Evolutionary conservation across 2,329 filamentous ascomycete genomes (phyloP).

Genomic region (Aureobasidium sp.): DNA sequence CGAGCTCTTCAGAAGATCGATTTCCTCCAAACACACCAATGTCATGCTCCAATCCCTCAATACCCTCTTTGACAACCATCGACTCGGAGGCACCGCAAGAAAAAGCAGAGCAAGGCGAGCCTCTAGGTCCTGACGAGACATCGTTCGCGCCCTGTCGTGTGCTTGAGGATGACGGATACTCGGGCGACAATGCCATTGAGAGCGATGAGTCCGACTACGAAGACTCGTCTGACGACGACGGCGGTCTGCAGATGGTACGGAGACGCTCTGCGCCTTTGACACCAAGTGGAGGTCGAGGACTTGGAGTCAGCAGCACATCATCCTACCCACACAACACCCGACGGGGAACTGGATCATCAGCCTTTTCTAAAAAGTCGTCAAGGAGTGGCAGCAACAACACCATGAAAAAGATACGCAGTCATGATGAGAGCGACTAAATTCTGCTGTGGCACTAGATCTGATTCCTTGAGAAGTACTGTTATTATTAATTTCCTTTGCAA

Average conservation of each 20-base stretch:
- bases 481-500: constrained; percentile 3
- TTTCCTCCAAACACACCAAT: constrained; percentile 43
- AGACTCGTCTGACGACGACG: constrained; percentile 32
- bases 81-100: constrained; percentile 27
- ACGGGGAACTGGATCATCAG: constrained; percentile 26
- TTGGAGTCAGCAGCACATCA: constrained; percentile 29
- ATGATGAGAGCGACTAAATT: constrained; percentile 8
- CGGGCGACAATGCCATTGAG: constrained; percentile 36
- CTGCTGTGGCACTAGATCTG: neutral
- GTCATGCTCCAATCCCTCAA: constrained; percentile 45
- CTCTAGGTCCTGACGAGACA: neutral
- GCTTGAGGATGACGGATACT: constrained; percentile 28
- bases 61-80: constrained; percentile 44
- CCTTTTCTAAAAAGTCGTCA: constrained; percentile 33
- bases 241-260: constrained; percentile 33
- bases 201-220: constrained; percentile 37
- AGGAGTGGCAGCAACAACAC: constrained; percentile 45
- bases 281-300: constrained; percentile 20
- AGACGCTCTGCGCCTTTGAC: constrained; percentile 22
- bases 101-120: neutral
- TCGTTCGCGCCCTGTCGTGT: neutral
- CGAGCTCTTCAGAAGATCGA: constrained; percentile 19
- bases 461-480: neutral
- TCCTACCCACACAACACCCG: constrained; percentile 29
- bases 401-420: constrained; percentile 40